Base-by-base conservation (phyloP, 139 green algal genomes). In the Zygnema circumcarinatum region DNA sequence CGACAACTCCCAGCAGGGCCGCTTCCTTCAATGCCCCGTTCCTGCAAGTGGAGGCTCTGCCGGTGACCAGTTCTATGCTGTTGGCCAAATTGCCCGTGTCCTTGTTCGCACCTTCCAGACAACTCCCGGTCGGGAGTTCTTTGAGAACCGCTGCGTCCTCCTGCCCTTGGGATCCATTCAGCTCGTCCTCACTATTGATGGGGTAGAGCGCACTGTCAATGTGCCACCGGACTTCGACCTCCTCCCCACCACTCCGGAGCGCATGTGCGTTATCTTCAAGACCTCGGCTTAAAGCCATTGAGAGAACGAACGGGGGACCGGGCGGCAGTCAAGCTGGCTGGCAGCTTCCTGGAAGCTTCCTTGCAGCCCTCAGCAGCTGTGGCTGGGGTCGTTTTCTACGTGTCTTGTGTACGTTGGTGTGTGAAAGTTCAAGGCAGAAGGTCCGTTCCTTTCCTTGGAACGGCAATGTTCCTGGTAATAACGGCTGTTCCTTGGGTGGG, bases 1-100 rank as follows among this genome's bases (percentile, higher is more conserved):
- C 11, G 69, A 78, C 16, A 39, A 20, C 11, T 7, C 16, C 36
- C 35, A 41, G 35, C 7, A 39, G 69, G 69, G 69, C 16, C 7
- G 35, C 7, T 78, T 78, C 69, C 11, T 39, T 3, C 11, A 78
- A 41, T 78, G 69, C 69, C 69, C 69, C 11, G 69, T 41, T 78
- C 69, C 36, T 39, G 7, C 7, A 39, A 16, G 11, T 41, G 35
- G 7, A 22, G 36, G 35, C 7, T 78, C 69, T 41, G 69, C 69
- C 69, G 69, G 69, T 22, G 36, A 78, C 16, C 69, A 78, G 69
- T 78, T 78, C 69, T 78, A 78, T 16, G 69, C 69, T 39, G 35
- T 41, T 11, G 69, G 69, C 3, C 69, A 78, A 41, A 20, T 39
- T 39, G 69, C 69, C 11, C 69, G 69, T 22, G 69, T 78, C 35